A percentile compares a stretch with the other conserved stretches of the same genome.
Evolutionary conservation across 345 rosid species (phyloP).

Genomic region (Populus tremula): DNA sequence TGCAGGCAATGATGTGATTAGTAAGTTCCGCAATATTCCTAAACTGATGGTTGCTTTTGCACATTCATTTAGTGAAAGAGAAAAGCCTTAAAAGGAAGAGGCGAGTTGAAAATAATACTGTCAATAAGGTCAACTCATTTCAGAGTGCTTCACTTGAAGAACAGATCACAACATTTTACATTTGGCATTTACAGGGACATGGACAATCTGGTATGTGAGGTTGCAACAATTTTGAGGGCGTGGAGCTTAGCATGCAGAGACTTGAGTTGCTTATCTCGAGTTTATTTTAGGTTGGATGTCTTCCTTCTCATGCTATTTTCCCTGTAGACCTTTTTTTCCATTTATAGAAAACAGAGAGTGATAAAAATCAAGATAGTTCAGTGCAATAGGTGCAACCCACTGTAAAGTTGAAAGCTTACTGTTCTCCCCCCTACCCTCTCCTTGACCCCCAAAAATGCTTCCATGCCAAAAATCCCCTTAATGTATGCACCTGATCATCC

Average conservation of each 20-base stretch:
- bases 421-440: neutral
- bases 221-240: neutral
- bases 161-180: neutral
- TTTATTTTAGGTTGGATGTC: neutral
- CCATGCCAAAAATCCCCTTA: neutral
- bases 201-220: neutral
- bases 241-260: neutral
- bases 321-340: neutral
- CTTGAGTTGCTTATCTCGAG: neutral
- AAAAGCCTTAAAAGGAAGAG: neutral
- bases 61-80: neutral
- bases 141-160: neutral
- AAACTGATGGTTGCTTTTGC: neutral
- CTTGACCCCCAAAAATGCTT: neutral
- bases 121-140: neutral
- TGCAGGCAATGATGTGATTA: neutral
- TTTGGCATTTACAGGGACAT: neutral
- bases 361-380: neutral
- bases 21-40: neutral
- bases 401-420: neutral
- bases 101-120: neutral
- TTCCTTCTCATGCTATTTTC: neutral
- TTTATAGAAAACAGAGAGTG: neutral
- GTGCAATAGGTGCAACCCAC: neutral
- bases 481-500: neutral